A percentile compares a stretch with the other conserved stretches of the same genome.
Conservation (phyloP, 306 rosid species). For the Vigna radiata region DNA sequence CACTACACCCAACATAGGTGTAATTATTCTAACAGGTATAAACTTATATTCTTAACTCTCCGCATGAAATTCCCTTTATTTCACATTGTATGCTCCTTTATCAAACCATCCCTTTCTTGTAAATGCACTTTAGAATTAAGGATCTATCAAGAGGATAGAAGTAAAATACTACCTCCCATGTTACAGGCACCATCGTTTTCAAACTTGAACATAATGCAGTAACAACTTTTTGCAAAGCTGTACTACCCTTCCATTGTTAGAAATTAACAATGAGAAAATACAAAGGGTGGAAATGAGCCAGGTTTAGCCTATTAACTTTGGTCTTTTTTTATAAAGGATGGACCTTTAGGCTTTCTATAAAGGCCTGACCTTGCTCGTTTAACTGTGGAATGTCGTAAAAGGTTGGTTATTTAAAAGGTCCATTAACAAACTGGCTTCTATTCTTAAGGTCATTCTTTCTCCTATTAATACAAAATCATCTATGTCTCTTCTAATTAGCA, state of each 20-base stretch:
- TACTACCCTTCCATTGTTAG: too few species aligned
- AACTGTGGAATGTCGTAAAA: not conserved
- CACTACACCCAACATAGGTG: too few species aligned
- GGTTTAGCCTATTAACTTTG: not conserved
- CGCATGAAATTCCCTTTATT: not conserved
- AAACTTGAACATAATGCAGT: slow-evolving; percentile 9
- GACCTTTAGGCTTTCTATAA: not conserved
- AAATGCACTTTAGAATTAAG: not conserved
- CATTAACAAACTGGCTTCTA: too few species aligned
- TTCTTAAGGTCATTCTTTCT: too few species aligned
- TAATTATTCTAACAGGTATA: too few species aligned
- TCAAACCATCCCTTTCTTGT: not conserved
- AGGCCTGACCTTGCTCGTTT: not conserved
- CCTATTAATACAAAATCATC: too few species aligned
- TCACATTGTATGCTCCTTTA: slow-evolving; percentile 4
- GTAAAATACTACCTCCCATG: slow-evolving; percentile 1
- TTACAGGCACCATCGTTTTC: not conserved
- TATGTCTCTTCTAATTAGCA: too few species aligned
- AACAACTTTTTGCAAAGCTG: not conserved
- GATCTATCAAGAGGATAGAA: not conserved
- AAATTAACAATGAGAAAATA: not conserved
- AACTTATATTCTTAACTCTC: not conserved
- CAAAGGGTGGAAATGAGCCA: not conserved
- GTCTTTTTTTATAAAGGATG: not conserved
- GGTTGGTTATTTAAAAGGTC: too few species aligned